phyloP scores from a whole-genome alignment of 1,284 basidiomycete species.

The Austroboletus novae-zelandiae region DNA sequence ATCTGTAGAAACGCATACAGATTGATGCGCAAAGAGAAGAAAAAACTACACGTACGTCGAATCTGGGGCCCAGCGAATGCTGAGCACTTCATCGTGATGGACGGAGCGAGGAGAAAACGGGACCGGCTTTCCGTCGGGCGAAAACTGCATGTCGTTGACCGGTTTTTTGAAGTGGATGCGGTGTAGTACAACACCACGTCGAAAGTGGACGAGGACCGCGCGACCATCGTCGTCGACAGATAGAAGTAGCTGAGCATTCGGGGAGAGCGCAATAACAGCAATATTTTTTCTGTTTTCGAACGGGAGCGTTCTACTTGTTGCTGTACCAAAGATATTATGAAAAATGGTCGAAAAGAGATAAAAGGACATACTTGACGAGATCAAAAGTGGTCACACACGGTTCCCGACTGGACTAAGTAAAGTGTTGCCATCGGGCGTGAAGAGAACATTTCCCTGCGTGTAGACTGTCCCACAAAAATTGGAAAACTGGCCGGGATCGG shows the following conservation, averaged over 20 bases:
- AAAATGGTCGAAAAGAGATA: not conserved
- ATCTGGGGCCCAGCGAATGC: slow-evolving; percentile 90
- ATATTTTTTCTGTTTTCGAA: slow-evolving; percentile 98
- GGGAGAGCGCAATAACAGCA: slow-evolving; percentile 80
- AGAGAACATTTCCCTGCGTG: slow-evolving; percentile 90
- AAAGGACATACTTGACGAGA: slow-evolving; percentile 80
- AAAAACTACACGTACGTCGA: slow-evolving; percentile 64
- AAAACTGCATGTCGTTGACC: slow-evolving; percentile 86
- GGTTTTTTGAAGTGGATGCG: slow-evolving; percentile 94
- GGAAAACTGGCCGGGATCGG: slow-evolving; percentile 66
- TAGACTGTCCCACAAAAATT: slow-evolving; percentile 98
- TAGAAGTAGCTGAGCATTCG: slow-evolving; percentile 85
- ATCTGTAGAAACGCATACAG: slow-evolving; percentile 59
- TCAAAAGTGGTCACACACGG: slow-evolving; percentile 93
- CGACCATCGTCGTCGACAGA: slow-evolving; percentile 93
- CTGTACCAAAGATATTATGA: slow-evolving; percentile 40
- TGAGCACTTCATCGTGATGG: slow-evolving; percentile 91
- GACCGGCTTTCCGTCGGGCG: slow-evolving; percentile 85
- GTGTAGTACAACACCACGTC: slow-evolving; percentile 80
- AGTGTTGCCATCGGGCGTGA: slow-evolving; percentile 92
- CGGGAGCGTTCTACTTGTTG: slow-evolving; percentile 90
- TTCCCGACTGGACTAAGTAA: slow-evolving; percentile 95
- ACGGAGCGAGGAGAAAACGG: not conserved
- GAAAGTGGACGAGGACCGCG: slow-evolving; percentile 85
- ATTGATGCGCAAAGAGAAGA: not conserved